These are phyloP conservation scores for Dothidotthia symphoricarpi DNA, from an alignment of 2,329 filamentous ascomycete species.

Conservation along the genomic window DNA sequence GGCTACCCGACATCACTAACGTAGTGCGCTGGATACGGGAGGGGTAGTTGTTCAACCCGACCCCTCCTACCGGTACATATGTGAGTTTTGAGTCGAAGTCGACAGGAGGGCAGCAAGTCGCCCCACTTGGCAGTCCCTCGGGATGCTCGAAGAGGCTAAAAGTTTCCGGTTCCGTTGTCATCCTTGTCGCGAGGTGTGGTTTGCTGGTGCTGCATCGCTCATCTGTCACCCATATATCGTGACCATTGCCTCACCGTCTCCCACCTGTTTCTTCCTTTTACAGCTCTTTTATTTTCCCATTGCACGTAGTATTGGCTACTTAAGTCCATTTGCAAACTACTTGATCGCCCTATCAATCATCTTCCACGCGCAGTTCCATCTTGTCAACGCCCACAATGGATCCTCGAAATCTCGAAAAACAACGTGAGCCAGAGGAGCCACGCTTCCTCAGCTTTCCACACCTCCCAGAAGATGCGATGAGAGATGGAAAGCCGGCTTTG, in stretches of 20 bases:
- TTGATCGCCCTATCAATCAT: not conserved
- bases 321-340: not conserved
- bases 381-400: slow-evolving; percentile 32
- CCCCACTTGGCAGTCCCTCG: slow-evolving; percentile 19
- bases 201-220: slow-evolving; percentile 16
- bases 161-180: slow-evolving; percentile 13
- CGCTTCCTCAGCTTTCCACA: slow-evolving; percentile 59
- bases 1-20: slow-evolving; percentile 14
- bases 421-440: slow-evolving; percentile 40
- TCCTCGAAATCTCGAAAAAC: slow-evolving; percentile 37
- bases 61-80: slow-evolving; percentile 21
- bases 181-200: slow-evolving; percentile 17
- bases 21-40: slow-evolving; percentile 1
- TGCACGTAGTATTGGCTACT: not conserved
- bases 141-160: slow-evolving; percentile 17
- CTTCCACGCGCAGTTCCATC: not conserved
- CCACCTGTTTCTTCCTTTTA: not conserved
- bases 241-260: slow-evolving; percentile 7
- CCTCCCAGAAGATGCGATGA: slow-evolving; percentile 52
- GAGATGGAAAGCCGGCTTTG: slow-evolving; percentile 62
- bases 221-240: slow-evolving; percentile 21
- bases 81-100: slow-evolving; percentile 12
- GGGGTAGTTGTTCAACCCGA: slow-evolving; percentile 13
- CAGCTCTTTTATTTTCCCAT: slow-evolving; percentile 1
- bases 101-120: slow-evolving; percentile 9